phyloP scores from a whole-genome alignment of 345 rosid species.

The Populus deltoides region DNA sequence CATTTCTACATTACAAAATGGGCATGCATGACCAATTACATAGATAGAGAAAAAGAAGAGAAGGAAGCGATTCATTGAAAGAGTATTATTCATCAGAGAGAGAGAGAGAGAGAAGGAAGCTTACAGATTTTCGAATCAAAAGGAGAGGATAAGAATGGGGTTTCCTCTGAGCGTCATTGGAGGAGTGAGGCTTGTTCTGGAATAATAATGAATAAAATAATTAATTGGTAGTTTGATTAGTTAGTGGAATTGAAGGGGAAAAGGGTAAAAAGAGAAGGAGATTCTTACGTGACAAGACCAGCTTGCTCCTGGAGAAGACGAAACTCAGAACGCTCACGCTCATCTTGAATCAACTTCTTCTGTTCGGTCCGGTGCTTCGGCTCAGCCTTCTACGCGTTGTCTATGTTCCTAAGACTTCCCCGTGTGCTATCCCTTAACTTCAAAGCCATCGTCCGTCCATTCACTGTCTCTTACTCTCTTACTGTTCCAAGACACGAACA shows the following conservation, averaged over 20 bases:
- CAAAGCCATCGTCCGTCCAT: conserved; percentile 55
- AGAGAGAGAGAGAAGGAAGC: neutral
- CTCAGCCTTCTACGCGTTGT: conserved; percentile 99
- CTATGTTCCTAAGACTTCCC: conserved; percentile 91
- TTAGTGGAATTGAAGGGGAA: neutral
- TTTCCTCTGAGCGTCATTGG: conserved; percentile 89
- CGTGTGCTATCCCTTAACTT: conserved; percentile 99
- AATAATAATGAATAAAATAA: conserved; percentile 30
- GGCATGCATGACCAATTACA: neutral
- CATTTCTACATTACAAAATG: neutral
- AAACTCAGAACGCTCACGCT: conserved; percentile 85
- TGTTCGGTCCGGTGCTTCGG: conserved; percentile 94
- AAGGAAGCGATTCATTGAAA: neutral
- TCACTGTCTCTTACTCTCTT: neutral
- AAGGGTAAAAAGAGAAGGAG: neutral
- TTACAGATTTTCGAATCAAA: conserved; percentile 85
- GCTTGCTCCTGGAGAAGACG: conserved; percentile 93
- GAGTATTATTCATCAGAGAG: neutral
- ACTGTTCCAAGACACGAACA: neutral
- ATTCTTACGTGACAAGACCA: conserved; percentile 77
- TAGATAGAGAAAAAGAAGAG: neutral
- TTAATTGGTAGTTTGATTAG: neutral
- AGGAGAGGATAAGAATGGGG: conserved; percentile 92
- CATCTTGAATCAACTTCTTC: conserved; percentile 84
- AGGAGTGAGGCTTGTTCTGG: conserved; percentile 78